Evolutionary conservation across 108 stramenopile species (phyloP), one percentile per base, ranked within the genome.

Genomic region (Parietichytrium sp.): DNA sequence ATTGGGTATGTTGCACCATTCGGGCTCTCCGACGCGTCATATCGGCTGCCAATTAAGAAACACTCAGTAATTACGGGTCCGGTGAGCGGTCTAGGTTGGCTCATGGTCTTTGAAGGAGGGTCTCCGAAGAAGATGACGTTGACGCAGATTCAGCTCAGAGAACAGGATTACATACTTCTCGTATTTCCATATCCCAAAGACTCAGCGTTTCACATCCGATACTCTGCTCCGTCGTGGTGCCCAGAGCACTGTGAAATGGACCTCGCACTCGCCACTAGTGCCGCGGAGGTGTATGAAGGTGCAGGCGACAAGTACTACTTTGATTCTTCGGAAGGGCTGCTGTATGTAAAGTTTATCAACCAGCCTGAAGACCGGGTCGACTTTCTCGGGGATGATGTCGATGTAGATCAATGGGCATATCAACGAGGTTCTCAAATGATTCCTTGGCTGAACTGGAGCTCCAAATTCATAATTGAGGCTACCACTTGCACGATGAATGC

Each of bases 31-130:
- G 55, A 38, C 55, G 38, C 33, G n/a, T 38, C 55, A 13, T 4
- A 27, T n/a, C 15, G 55, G 4, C 29, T 72, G 36, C 55, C 55
- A 8, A 72, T 72, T 7, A 18, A 23, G 4, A 38, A 18, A n/a
- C 16, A 42, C 36, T n/a, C 55, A 4, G 55, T 42, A n/a, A 8
- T 72, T 4, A 72, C 30, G 4, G 55, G 55, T 13, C 29, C 55
- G 4, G 42, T 18, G 20, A 42, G 25, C 13, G 55, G 55, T n/a
- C 29, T 72, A 8, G 55, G 10, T 18, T 72, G 55, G 55, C 55
- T 72, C 55, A 4, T 72, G 16, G 36, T 72, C 55, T 72, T 72
- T 72, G 55, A 72, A n/a, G 8, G 18, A 8, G 55, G 55, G 8
- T 42, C 36, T 42, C 55, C 55, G 30, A 18, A 8, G 4, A 4